A percentile compares a stretch with the other conserved stretches of the same genome.
These are phyloP conservation scores for Ustilago hordei DNA, from an alignment of 1,284 basidiomycete genomes.

Conservation along the genomic window DNA sequence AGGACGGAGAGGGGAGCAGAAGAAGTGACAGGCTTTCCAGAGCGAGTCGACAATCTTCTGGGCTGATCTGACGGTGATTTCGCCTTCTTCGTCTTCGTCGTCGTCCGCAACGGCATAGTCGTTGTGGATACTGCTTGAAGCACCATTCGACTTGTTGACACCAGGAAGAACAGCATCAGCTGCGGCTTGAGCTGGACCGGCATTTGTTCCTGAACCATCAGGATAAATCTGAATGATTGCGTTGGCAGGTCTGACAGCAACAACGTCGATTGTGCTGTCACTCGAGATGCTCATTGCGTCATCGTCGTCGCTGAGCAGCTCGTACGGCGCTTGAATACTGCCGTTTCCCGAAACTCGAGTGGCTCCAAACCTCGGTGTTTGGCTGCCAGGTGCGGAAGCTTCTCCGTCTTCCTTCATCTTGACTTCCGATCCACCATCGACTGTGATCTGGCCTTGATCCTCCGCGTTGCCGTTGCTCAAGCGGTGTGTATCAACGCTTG, in stretches of 20 bases:
- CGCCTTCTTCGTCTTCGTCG: constrained; percentile 22
- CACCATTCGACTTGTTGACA: background rate
- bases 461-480: background rate
- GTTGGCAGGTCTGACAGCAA: background rate
- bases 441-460: background rate
- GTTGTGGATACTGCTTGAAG: background rate
- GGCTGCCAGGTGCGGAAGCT: background rate
- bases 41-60: constrained; percentile 35
- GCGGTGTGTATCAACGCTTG: background rate
- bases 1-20: constrained; percentile 22
- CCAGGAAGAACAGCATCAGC: background rate
- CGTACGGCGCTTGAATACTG: constrained; percentile 3
- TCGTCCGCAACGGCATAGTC: background rate
- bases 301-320: constrained; percentile 8
- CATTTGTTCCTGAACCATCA: background rate
- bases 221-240: background rate
- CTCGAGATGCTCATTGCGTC: constrained; percentile 8
- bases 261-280: constrained; percentile 2
- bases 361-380: background rate
- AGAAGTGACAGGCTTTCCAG: constrained; percentile 33
- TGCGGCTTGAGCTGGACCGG: background rate
- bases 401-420: background rate
- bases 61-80: constrained; percentile 11
- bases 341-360: background rate
- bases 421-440: background rate